Base-by-base conservation (phyloP, 2,329 filamentous ascomycete genomes). In the Talaromyces atroroseus region DNA sequence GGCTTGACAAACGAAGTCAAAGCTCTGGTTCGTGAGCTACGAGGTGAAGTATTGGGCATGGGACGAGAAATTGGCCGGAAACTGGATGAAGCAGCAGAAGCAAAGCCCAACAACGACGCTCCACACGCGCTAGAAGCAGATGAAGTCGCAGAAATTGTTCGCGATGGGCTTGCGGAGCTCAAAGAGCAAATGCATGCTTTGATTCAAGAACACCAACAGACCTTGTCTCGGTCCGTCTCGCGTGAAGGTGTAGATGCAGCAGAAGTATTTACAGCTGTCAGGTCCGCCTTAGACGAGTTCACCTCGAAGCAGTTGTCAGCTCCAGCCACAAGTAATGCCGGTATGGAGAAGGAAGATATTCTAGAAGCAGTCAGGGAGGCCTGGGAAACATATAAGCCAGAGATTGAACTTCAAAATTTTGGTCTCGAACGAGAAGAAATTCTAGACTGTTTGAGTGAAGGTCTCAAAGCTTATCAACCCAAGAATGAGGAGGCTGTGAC, bases 21-120 rank as follows among this genome's bases (percentile, higher is more conserved):
- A 73, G 86, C 90, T 3, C 80, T 96, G 8, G 89, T 96, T 8
- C 86, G 91, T 23, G 92, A 96, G 66, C 80, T 97, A 36, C 86
- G 92, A 21, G 92, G 91, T 2, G 92, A 97, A 68, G 91, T 97
- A 8, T 80, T 96, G 4, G 92, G 91, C 2, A 96, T 96, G 92
- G 92, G 92, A 3, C 82, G 92, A 56, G 91, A 96, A 62, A 84
- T 97, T 49, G 91, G 88, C 42, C 87, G 90, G 56, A 88, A 91
- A 62, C 80, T 97, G 6, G 71, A 75, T 54, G 84, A 90, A 60
- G 80, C 84, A 10, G 78, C 80, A 51, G 66, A 71, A 14, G 71
- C 76, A 24, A 76, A 75, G 38, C 70, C 74, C 1, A 65, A 71
- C n/a, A 66, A 71, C 54, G 73, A 72, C 61, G 80, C 81, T 55